Evolutionary conservation across 2,329 filamentous ascomycete genomes (phyloP), one percentile per base, ranked within the genome.

Genomic region (Cytospora leucostoma): DNA sequence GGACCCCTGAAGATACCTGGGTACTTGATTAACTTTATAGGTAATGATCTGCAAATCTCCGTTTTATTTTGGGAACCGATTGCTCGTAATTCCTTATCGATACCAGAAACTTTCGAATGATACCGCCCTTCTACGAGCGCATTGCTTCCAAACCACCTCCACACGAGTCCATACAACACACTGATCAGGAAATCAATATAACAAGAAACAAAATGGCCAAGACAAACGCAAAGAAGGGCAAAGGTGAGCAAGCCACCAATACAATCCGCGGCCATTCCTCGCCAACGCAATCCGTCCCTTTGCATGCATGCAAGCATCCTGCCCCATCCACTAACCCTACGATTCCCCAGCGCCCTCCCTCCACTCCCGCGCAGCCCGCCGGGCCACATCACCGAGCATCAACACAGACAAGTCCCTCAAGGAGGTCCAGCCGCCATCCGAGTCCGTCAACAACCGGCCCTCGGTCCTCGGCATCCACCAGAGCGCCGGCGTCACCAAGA

Each of bases 301-400:
- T 17, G 27, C 71, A 90, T 17, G 27, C 71, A 90, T 27, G 27
- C 27, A 27, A 27, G 27, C 27, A 27, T 27, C 27, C 27, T 27
- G 27, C 27, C 27, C 27, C 27, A 27, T 27, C 4, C 27, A 4
- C 27, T 27, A 27, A 27, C 27, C 2, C 27, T 27, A 27, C 27
- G 27, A 27, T 27, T 27, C 27, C 27, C 27, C 27, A 27, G 87
- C 79, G 61, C 80, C 81, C 47, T 91, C 89, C 5, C 75, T 86
- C 63, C 89, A 88, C 78, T 93, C 91, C 59, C 88, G 91, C 68
- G 89, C 89, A 64, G 89, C 89, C 49, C 85, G 90, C 71, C 87
- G 91, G 67, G 90, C 87, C 54, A 85, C 86, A 17, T 90, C 88
- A 4, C 88, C 89, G 33, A 81, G 86, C 70, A 87, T 91, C 75